Conservation (phyloP, 2,329 filamentous ascomycete genomes). For the Corinectria fuckeliana region DNA sequence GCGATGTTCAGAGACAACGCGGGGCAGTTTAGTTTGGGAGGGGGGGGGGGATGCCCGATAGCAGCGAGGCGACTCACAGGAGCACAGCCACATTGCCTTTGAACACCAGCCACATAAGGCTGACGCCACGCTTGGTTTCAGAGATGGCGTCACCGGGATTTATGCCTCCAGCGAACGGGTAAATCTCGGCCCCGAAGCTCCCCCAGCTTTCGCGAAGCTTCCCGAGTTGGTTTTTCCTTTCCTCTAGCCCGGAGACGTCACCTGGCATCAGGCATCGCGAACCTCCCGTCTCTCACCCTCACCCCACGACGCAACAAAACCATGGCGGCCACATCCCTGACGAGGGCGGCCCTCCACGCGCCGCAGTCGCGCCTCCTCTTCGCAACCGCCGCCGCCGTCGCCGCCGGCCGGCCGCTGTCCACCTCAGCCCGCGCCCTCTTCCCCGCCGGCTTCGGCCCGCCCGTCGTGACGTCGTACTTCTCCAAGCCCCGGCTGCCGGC, state of each 20-base stretch:
- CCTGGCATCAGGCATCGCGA: slow-evolving; percentile 25
- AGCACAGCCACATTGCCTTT: slow-evolving; percentile 14
- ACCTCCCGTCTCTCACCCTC: background rate
- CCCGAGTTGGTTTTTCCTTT: slow-evolving; percentile 27
- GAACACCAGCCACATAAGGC: slow-evolving; percentile 8
- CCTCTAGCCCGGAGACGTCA: slow-evolving; percentile 34
- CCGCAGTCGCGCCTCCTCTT: slow-evolving; percentile 32
- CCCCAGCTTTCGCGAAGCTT: slow-evolving; percentile 19
- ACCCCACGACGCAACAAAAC: slow-evolving; percentile 13
- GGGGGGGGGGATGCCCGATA: slow-evolving; percentile 4
- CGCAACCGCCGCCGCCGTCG: slow-evolving; percentile 25
- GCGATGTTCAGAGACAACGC: slow-evolving; percentile 23
- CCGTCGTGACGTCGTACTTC: slow-evolving; percentile 75
- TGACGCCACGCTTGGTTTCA: background rate
- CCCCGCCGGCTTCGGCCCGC: slow-evolving; percentile 42
- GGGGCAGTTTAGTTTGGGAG: slow-evolving; percentile 23
- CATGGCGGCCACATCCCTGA: slow-evolving; percentile 41
- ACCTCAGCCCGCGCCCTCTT: slow-evolving; percentile 43
- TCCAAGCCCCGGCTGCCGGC: slow-evolving; percentile 77
- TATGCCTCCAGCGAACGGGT: slow-evolving; percentile 6
- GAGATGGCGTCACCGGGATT: slow-evolving; percentile 14
- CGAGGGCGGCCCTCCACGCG: slow-evolving; percentile 40
- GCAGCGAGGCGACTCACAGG: background rate
- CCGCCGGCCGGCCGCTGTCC: slow-evolving; percentile 39
- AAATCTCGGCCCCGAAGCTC: slow-evolving; percentile 19